These are phyloP conservation scores for Aspergillus ostianus DNA, from an alignment of 495 filamentous ascomycete genomes.

Conservation along the genomic window DNA sequence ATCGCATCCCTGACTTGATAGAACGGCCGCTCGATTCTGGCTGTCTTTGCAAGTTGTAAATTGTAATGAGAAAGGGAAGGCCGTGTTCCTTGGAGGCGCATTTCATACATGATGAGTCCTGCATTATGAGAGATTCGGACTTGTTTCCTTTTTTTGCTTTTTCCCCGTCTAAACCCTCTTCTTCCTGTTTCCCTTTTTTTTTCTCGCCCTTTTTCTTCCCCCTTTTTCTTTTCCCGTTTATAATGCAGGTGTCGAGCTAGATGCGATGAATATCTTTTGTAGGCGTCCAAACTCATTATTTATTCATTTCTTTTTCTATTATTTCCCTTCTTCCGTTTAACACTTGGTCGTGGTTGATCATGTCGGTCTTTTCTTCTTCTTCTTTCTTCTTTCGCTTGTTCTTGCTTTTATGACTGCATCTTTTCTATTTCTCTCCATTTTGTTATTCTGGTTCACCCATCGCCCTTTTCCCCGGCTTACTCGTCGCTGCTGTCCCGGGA, in stretches of 20 bases:
- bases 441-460: neutral
- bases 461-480: neutral
- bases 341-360: neutral
- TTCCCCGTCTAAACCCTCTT: neutral
- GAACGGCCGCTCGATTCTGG: neutral
- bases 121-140: slow-evolving; percentile 22
- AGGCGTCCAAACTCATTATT: slow-evolving; percentile 19
- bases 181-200: slow-evolving; percentile 4
- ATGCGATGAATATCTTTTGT: slow-evolving; percentile 24
- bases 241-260: slow-evolving; percentile 26
- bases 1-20: slow-evolving; percentile 78
- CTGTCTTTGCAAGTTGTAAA: slow-evolving; percentile 28
- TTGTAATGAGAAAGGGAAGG: slow-evolving; percentile 28
- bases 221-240: slow-evolving; percentile 12
- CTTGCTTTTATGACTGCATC: neutral
- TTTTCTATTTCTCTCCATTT: neutral
- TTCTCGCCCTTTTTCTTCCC: slow-evolving; percentile 2
- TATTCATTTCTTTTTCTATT: slow-evolving; percentile 8
- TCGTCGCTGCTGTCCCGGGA: neutral
- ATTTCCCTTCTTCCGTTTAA: neutral
- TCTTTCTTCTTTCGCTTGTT: neutral
- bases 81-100: slow-evolving; percentile 20
- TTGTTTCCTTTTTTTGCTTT: slow-evolving; percentile 9
- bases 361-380: slow-evolving; percentile 9
- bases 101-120: slow-evolving; percentile 17